Evolutionary conservation across 768 basidiomycete genomes (phyloP), one percentile per base, ranked within the genome.

Genomic region (Phallus indusiatus): DNA sequence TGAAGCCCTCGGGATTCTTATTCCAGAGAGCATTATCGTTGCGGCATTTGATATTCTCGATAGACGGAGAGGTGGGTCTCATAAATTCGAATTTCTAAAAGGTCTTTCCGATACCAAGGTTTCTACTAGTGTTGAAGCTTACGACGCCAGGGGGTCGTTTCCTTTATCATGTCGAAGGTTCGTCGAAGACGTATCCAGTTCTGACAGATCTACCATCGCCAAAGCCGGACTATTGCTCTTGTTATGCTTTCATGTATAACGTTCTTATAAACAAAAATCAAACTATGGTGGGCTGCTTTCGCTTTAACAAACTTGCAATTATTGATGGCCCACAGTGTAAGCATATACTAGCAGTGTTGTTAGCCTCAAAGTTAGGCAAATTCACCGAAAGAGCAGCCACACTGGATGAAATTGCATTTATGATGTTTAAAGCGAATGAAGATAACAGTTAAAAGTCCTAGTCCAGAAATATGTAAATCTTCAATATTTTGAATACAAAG

Each of bases 11-110:
- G 75, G 77, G 22, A 69, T 75, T 46, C 67, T 89, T 55, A 78
- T 90, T 63, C 79, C 88, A 1, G 83, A 86, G 59, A 76, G 73
- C 18, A 73, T 84, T 14, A 69, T 90, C 18, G 65, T 88, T 1
- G 84, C 85, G 18, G 87, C 90, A 5, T 70, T 92, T 22, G 87
- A 92, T 66, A 72, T 91, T n/a, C 75, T 90, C 48, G 90, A 92
- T 69, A 76, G 80, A 33, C 78, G 79, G 59, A 80, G 79, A 63
- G 85, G 90, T 88, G 63, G 33, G 76, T 63, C 9, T 52, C 24
- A 14, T 24, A 18, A 18, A 18, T 17, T 37, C 20, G 22, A 1
- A 18, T 6, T n/a, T 48, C 2, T 48, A 28, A 1, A 24, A 5
- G 3, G 18, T 18, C 14, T 51, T 17, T 16, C 12, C 18, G 28